Percentiles rank a stretch among this genome's conserved stretches.
Evolutionary conservation across 139 green algal species (phyloP).

Genomic region (Monoraphidium neglectum): DNA sequence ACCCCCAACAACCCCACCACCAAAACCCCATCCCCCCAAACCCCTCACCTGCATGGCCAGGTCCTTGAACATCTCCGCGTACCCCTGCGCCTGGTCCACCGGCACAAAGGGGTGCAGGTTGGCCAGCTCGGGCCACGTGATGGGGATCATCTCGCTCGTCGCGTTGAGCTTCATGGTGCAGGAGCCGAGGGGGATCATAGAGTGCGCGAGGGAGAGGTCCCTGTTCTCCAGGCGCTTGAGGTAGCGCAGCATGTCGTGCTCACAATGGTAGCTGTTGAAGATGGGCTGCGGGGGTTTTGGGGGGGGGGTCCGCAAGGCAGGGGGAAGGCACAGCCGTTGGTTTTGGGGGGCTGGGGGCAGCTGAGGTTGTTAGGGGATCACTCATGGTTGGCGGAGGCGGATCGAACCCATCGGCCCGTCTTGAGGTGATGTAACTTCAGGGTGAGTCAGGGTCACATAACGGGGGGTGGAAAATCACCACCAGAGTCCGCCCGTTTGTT

Average conservation of each 20-base stretch:
- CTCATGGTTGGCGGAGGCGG: no score
- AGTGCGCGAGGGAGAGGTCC: constrained; percentile 95
- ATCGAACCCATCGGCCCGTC: no score
- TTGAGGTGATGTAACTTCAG: no score
- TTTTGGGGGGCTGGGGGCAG: no score
- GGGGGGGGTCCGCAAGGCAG: constrained; percentile 57
- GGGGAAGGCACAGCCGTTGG: constrained; percentile 37
- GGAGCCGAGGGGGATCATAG: constrained; percentile 97
- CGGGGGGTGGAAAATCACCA: no score
- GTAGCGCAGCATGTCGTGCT: constrained; percentile 84
- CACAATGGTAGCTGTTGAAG: constrained; percentile 94
- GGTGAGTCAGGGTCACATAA: no score
- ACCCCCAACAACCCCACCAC: no score
- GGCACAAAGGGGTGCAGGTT: constrained; percentile 97
- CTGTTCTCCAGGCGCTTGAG: constrained; percentile 96
- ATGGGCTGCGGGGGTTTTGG: constrained; percentile 83
- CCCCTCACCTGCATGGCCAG: constrained; percentile 50
- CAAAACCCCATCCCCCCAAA: no score
- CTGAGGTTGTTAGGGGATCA: no score
- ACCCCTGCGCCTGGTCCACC: constrained; percentile 83
- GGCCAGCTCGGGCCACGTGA: constrained; percentile 98
- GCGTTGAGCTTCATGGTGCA: constrained; percentile 99
- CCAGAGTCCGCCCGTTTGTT: no score
- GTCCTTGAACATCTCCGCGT: constrained; percentile 96
- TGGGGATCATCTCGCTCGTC: constrained; percentile 97